Evolutionary conservation across 2,329 filamentous ascomycete genomes (phyloP).

Genomic region (Zalaria obscura): DNA sequence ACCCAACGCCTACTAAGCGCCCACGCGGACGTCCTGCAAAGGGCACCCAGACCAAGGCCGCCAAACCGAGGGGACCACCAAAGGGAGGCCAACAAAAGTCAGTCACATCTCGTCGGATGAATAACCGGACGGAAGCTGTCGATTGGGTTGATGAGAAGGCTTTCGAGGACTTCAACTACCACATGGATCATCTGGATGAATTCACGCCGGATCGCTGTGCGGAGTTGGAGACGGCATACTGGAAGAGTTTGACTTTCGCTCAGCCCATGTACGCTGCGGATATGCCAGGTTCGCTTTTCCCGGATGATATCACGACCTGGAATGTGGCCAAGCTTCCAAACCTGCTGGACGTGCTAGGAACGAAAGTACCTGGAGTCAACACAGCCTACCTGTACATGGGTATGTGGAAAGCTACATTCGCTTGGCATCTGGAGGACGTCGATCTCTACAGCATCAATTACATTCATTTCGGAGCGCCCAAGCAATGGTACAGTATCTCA

Average conservation of each 20-base stretch:
- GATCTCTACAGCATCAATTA: conserved; percentile 99
- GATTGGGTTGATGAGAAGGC: conserved; percentile 63
- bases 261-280: conserved; percentile 92
- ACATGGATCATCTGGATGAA: conserved; percentile 67
- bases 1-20: conserved; percentile 21
- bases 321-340: conserved; percentile 93
- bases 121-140: conserved; percentile 56
- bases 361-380: conserved; percentile 93
- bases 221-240: conserved; percentile 87
- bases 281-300: conserved; percentile 88
- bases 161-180: conserved; percentile 85
- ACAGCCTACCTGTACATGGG: conserved; percentile 95
- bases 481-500: conserved; percentile 99
- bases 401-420: conserved; percentile 99
- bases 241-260: conserved; percentile 94
- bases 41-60: conserved; percentile 23
- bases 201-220: conserved; percentile 86
- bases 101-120: conserved; percentile 74
- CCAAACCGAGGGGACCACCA: neutral
- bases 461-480: conserved; percentile 94
- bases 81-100: conserved; percentile 47
- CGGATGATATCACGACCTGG: conserved; percentile 72
- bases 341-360: conserved; percentile 81
- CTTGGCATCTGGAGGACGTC: conserved; percentile 97
- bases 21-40: conserved; percentile 34